These are phyloP conservation scores for Strobilomyces dryophilus DNA, from an alignment of 768 basidiomycete genomes.

Conservation along the genomic window DNA sequence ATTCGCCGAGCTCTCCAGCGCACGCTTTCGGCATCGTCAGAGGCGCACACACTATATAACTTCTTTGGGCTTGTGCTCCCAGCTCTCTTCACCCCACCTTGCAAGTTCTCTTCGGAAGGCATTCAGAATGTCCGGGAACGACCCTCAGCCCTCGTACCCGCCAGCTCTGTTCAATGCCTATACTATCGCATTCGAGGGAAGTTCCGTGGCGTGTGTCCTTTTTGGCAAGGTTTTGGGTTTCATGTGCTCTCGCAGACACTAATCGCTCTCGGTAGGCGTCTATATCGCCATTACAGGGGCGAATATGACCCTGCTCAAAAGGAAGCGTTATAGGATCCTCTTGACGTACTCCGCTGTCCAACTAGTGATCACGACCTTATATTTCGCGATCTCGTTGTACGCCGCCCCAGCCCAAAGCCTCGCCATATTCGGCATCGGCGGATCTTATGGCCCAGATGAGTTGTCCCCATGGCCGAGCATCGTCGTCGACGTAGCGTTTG, in stretches of 20 bases:
- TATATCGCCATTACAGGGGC: constrained; percentile 11
- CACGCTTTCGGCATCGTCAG: constrained; percentile 4
- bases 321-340: constrained; percentile 17
- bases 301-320: constrained; percentile 13
- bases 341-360: constrained; percentile 9
- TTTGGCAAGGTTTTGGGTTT: constrained; percentile 7
- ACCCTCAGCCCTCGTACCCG: constrained; percentile 8
- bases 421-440: constrained; percentile 4
- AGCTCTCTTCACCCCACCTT: no score
- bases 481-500: constrained; percentile 7
- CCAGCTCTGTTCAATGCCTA: constrained; percentile 12
- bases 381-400: constrained; percentile 18
- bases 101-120: not conserved
- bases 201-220: constrained; percentile 16
- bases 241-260: not conserved
- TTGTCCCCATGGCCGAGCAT: constrained; percentile 18
- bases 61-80: not conserved
- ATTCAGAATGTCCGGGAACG: constrained; percentile 13
- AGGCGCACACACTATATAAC: constrained; percentile 5
- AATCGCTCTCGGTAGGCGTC: constrained; percentile 2
- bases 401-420: constrained; percentile 13
- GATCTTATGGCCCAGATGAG: constrained; percentile 3
- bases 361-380: constrained; percentile 17
- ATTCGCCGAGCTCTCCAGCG: not conserved
- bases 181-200: constrained; percentile 22